Evolutionary conservation across 208 protist genomes (phyloP).

Genomic region (Leishmania tropica): DNA sequence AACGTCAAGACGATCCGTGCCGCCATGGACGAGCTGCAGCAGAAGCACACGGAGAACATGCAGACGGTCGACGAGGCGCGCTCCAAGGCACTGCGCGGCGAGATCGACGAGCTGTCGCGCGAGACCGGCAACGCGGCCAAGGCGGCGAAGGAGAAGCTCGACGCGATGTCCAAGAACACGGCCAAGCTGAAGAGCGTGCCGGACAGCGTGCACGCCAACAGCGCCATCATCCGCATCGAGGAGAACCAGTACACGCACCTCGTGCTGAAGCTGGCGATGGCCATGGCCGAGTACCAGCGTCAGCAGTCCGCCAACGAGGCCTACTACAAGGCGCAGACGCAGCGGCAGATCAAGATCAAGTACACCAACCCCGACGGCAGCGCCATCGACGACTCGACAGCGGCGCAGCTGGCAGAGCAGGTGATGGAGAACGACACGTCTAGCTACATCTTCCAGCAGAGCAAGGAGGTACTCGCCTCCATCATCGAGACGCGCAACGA

Average conservation of each 20-base stretch:
- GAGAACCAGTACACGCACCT: slow-evolving; percentile 86
- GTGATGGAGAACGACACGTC: slow-evolving; percentile 82
- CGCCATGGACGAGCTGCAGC: slow-evolving; percentile 52
- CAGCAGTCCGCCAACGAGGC: slow-evolving; percentile 64
- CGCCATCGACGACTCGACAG: slow-evolving; percentile 74
- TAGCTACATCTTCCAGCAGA: slow-evolving; percentile 89
- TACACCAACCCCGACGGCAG: slow-evolving; percentile 83
- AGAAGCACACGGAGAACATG: slow-evolving; percentile 76
- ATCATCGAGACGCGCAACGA: slow-evolving; percentile 91
- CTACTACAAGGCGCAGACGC: slow-evolving; percentile 76
- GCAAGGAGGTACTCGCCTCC: slow-evolving; percentile 81
- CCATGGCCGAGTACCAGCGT: slow-evolving; percentile 70
- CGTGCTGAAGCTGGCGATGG: slow-evolving; percentile 39
- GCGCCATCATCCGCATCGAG: slow-evolving; percentile 83
- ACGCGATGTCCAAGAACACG: slow-evolving; percentile 60
- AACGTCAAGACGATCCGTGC: slow-evolving; percentile 40
- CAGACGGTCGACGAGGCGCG: slow-evolving; percentile 63
- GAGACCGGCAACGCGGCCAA: slow-evolving; percentile 48
- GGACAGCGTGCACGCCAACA: slow-evolving; percentile 62
- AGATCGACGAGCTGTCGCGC: slow-evolving; percentile 65
- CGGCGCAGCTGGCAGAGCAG: slow-evolving; percentile 69
- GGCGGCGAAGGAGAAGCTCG: slow-evolving; percentile 48
- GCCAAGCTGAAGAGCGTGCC: slow-evolving; percentile 67
- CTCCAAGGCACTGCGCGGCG: slow-evolving; percentile 52
- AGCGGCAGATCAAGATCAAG: slow-evolving; percentile 92